These are phyloP conservation scores for Sporisorium iseilematis-ciliati DNA, from an alignment of 1,284 basidiomycete species.

Conservation along the genomic window DNA sequence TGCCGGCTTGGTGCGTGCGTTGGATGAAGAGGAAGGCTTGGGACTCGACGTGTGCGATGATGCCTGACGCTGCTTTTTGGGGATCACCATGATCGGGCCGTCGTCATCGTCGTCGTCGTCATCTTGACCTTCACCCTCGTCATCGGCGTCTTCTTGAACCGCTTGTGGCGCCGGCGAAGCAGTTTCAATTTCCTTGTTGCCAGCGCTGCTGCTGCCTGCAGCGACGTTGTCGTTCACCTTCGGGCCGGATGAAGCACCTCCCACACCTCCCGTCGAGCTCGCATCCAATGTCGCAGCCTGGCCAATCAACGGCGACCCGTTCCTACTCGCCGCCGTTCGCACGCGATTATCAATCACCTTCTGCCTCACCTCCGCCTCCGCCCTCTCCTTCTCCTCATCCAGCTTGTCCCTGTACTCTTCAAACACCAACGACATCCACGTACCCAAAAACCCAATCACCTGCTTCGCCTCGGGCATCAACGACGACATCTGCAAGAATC, in stretches of 20 bases:
- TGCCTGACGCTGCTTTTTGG: constrained; percentile 29
- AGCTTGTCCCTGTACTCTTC: constrained; percentile 64
- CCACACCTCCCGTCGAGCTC: neutral
- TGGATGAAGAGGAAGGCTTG: constrained; percentile 3
- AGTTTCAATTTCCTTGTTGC: constrained; percentile 3
- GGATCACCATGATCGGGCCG: constrained; percentile 61
- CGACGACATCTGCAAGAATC: constrained; percentile 81
- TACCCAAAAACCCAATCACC: constrained; percentile 88
- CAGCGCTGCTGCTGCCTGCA: constrained; percentile 1
- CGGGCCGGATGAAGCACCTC: too few relatives aligned
- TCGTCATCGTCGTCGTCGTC: constrained; percentile 57
- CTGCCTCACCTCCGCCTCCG: constrained; percentile 23
- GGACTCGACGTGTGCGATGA: constrained; percentile 19
- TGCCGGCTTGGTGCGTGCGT: neutral
- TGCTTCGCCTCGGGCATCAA: constrained; percentile 85
- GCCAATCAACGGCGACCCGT: constrained; percentile 6
- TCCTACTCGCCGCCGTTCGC: constrained; percentile 3
- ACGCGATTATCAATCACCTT: constrained; percentile 10
- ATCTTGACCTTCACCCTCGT: constrained; percentile 46
- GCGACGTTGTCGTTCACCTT: too few relatives aligned
- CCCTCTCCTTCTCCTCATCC: constrained; percentile 41
- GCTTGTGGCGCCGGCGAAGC: constrained; percentile 1
- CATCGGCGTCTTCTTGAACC: constrained; percentile 25
- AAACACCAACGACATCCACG: constrained; percentile 90
- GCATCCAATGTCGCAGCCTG: constrained; percentile 5